phyloP scores from a whole-genome alignment of 2,329 filamentous ascomycete species.

The Xylaria hypoxylon region DNA sequence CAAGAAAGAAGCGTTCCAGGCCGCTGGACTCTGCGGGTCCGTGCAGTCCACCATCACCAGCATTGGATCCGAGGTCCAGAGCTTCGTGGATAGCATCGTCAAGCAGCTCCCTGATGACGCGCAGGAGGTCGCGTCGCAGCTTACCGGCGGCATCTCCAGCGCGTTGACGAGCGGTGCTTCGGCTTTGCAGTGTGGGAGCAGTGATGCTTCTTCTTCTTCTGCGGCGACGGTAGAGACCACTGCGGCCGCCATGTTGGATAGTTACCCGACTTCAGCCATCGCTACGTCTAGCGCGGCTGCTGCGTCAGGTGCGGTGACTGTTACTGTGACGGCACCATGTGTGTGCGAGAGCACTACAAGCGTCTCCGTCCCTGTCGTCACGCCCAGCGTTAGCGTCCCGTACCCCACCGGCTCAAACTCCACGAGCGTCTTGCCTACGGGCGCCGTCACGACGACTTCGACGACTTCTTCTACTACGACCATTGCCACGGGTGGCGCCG shows the following conservation, averaged over 20 bases:
- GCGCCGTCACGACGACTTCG: constrained; percentile 29
- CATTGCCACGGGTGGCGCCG: constrained; percentile 41
- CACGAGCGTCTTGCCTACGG: constrained; percentile 38
- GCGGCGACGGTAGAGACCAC: neutral
- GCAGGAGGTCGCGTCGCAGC: constrained; percentile 34
- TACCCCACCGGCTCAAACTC: constrained; percentile 38
- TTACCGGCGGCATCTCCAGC: constrained; percentile 33
- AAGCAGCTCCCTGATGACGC: constrained; percentile 38
- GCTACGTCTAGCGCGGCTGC: neutral
- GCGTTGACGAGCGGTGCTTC: constrained; percentile 34
- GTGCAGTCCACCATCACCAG: constrained; percentile 33
- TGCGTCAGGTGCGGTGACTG: too few species aligned
- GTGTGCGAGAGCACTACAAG: constrained; percentile 21
- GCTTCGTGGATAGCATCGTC: constrained; percentile 41
- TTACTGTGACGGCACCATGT: constrained; percentile 41
- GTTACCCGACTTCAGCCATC: constrained; percentile 19
- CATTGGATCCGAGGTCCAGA: constrained; percentile 35
- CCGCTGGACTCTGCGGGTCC: constrained; percentile 38
- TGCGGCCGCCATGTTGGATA: neutral
- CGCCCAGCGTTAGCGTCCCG: constrained; percentile 6
- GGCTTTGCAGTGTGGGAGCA: constrained; percentile 42
- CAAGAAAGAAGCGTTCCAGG: constrained; percentile 44
- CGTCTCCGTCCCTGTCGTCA: constrained; percentile 3
- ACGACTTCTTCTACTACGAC: constrained; percentile 25
- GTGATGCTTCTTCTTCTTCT: neutral